phyloP scores from a whole-genome alignment of 768 basidiomycete species.

The Stropharia rugosoannulata region DNA sequence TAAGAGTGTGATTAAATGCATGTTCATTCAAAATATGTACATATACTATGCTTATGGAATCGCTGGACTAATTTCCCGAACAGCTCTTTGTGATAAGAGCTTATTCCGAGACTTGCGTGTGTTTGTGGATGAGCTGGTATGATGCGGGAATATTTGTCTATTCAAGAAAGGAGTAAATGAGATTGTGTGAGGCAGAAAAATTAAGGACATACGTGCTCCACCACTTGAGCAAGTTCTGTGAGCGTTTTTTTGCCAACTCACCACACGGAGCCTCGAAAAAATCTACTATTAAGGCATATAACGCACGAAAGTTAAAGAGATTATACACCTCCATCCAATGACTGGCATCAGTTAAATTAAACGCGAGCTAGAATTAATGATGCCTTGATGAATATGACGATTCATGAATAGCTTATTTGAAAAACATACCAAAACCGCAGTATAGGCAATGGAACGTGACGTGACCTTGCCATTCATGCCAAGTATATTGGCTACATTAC shows the following conservation, averaged over 20 bases:
- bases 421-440: slow-evolving; percentile 22
- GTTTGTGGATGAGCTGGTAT: too few species aligned
- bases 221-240: not conserved
- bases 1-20: too few species aligned
- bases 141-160: too few species aligned
- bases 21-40: too few species aligned
- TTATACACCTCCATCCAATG: slow-evolving; percentile 18
- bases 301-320: slow-evolving; percentile 16
- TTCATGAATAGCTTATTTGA: not conserved
- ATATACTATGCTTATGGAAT: too few species aligned
- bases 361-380: slow-evolving; percentile 16
- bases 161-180: too few species aligned
- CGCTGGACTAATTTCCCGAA: too few species aligned
- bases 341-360: slow-evolving; percentile 16
- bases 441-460: slow-evolving; percentile 25
- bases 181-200: too few species aligned
- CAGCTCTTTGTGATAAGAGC: too few species aligned
- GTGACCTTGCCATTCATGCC: slow-evolving; percentile 18
- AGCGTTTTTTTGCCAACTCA: not conserved
- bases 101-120: too few species aligned
- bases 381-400: not conserved
- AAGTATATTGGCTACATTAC: slow-evolving; percentile 13
- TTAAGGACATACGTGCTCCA: not conserved
- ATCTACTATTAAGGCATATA: slow-evolving; percentile 25
- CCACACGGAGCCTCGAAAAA: slow-evolving; percentile 19